Base-by-base conservation (phyloP, 768 basidiomycete genomes). In the Mycena latifolia region DNA sequence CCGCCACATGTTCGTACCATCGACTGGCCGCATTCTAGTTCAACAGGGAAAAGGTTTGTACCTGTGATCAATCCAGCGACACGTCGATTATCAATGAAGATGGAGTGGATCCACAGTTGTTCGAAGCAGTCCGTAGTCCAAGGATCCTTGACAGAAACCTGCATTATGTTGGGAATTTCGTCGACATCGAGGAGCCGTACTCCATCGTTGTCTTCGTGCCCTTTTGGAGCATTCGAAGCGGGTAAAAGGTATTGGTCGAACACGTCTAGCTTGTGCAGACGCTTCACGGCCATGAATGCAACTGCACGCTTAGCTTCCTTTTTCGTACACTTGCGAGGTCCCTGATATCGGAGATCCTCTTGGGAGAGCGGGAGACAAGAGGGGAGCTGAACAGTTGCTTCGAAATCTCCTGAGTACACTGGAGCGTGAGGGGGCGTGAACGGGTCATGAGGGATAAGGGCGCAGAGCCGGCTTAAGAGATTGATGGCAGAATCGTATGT, bases 161-260 rank as follows among this genome's bases (percentile, higher is more conserved):
- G 76, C 82, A 94, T 84, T 63, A 85, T 82, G 20, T 80, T 78
- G 11, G 88, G 86, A 0, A 90, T 71, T 45, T 80, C 74, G 46
- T 78, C 79, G 60, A 86, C 75, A 61, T 85, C 80, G n/a, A 70
- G 66, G 37, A 85, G 77, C 3, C 73, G 75, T 28, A 79, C 73
- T 17, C 85, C 88, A 55, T 90, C 88, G 0, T 83, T 81, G 69
- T 90, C 88, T 57, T 86, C 82, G 29, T 84, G 80, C 24, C 79
- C 82, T 31, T 80, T 82, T 6, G 82, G 86, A 43, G 84, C 77
- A 47, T 82, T 83, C 17, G 88, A 83, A n/a, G 85, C 80, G 0
- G 95, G 95, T 12, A 95, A 82, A 3, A 97, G 84, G 72, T 92
- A 90, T 61, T 95, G 89, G 71, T 96, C 91, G 69, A 96, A 91